phyloP scores from a whole-genome alignment of 768 basidiomycete genomes.

The Agaricus sinodeliciosus region DNA sequence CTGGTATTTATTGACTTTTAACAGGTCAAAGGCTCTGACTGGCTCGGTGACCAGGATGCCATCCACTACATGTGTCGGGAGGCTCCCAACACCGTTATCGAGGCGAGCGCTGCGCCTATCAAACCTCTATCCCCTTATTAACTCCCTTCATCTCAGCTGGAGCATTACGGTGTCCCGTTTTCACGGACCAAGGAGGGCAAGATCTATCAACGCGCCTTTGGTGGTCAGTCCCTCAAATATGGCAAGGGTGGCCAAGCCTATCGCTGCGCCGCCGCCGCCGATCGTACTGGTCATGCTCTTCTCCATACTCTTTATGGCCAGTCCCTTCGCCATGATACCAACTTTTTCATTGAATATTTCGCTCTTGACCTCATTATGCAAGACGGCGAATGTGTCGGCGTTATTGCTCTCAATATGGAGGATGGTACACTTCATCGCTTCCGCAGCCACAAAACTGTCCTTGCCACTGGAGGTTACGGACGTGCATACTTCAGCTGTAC shows the following conservation, averaged over 20 bases:
- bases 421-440: constrained; percentile 98
- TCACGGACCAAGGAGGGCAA: constrained; percentile 98
- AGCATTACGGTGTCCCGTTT: constrained; percentile 98
- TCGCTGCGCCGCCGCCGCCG: constrained; percentile 96
- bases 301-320: constrained; percentile 99
- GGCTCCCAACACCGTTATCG: constrained; percentile 89
- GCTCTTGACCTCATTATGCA: constrained; percentile 99
- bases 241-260: constrained; percentile 99
- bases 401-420: constrained; percentile 99
- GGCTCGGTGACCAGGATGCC: constrained; percentile 99
- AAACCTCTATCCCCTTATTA: not conserved
- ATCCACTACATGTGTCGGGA: constrained; percentile 99
- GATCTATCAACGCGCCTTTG: constrained; percentile 99
- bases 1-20: constrained; percentile 14
- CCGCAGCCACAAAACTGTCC: constrained; percentile 95
- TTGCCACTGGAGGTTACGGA: constrained; percentile 98
- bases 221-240: constrained; percentile 93
- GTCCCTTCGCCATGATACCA: constrained; percentile 97
- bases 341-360: constrained; percentile 99
- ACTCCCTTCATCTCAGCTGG: constrained; percentile 52
- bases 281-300: constrained; percentile 97
- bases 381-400: constrained; percentile 98
- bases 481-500: constrained; percentile 98
- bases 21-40: constrained; percentile 97
- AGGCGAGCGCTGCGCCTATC: constrained; percentile 40